Evolutionary conservation across 345 rosid genomes (phyloP).

Genomic region (Boechera retrofracta): DNA sequence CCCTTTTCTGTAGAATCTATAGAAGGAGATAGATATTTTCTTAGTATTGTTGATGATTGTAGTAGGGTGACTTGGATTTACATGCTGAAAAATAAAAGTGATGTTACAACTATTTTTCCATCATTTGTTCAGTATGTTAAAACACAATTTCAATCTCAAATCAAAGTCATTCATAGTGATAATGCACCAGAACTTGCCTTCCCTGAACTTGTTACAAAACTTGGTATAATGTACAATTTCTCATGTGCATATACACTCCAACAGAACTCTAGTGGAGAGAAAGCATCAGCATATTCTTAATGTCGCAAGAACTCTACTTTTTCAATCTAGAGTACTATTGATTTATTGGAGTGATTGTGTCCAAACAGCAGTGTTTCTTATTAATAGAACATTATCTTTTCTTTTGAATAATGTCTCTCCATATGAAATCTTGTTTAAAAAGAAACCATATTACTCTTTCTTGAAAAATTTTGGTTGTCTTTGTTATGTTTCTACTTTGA

Average conservation of each 20-base stretch:
- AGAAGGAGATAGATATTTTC: background rate
- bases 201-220: background rate
- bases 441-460: background rate
- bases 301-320: background rate
- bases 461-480: background rate
- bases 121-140: background rate
- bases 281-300: background rate
- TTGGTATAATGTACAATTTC: background rate
- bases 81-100: background rate
- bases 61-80: background rate
- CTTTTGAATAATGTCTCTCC: background rate
- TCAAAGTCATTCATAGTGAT: background rate
- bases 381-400: background rate
- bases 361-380: fast-evolving
- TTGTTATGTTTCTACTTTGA: background rate
- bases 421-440: background rate
- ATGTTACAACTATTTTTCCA: background rate
- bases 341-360: background rate
- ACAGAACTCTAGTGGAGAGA: background rate
- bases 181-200: background rate
- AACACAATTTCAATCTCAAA: background rate
- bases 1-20: background rate
- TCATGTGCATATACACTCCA: background rate
- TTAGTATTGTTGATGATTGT: background rate
- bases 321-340: background rate